Evolutionary conservation across 2,329 filamentous ascomycete genomes (phyloP).

Genomic region (Aureobasidium sp.): DNA sequence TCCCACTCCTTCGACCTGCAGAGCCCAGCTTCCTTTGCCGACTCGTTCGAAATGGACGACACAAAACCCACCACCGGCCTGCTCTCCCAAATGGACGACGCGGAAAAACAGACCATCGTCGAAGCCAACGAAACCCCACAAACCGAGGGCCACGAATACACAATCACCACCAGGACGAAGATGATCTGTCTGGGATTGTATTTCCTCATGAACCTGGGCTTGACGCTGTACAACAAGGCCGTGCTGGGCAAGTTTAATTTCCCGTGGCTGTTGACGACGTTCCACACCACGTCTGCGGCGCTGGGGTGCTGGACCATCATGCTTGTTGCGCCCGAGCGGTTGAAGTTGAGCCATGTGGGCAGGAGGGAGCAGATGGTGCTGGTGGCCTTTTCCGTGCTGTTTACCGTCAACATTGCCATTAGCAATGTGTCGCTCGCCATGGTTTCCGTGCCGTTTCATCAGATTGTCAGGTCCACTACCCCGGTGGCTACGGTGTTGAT

Average conservation of each 20-base stretch:
- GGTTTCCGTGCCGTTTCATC: conserved; percentile 57
- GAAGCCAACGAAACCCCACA: background rate
- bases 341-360: conserved; percentile 44
- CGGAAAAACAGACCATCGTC: background rate
- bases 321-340: conserved; percentile 28
- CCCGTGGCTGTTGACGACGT: conserved; percentile 53
- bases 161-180: conserved; percentile 10
- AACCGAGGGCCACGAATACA: conserved; percentile 8
- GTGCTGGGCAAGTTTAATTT: conserved; percentile 42
- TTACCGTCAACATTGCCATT: conserved; percentile 55
- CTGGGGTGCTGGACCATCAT: conserved; percentile 48
- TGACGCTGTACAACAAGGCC: conserved; percentile 53
- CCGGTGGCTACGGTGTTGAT: conserved; percentile 55
- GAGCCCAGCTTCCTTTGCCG: background rate
- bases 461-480: conserved; percentile 53
- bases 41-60: conserved; percentile 1
- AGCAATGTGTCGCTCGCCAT: conserved; percentile 50
- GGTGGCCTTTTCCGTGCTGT: conserved; percentile 50
- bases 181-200: conserved; percentile 26
- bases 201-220: conserved; percentile 40
- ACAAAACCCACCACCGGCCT: background rate
- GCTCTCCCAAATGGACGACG: background rate
- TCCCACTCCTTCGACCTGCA: background rate
- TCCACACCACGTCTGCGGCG: conserved; percentile 50
- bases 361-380: conserved; percentile 46